phyloP scores from a whole-genome alignment of 192 early-diverging fungal species.

The Powellomyces hirtus region DNA sequence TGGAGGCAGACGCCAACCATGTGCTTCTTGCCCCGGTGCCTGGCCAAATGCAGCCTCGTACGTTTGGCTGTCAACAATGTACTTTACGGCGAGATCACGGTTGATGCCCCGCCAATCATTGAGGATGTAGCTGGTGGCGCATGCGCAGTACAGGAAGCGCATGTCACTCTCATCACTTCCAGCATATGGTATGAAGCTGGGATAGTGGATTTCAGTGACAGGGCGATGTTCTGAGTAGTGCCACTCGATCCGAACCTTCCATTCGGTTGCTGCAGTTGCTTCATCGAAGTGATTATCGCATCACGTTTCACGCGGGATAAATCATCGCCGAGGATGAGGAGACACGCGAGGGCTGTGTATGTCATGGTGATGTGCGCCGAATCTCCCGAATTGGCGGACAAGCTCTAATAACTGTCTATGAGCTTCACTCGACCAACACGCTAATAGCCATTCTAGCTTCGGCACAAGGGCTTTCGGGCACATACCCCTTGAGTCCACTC shows the following conservation, averaged over 20 bases:
- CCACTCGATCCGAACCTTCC: conserved; percentile 61
- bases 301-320: conserved; percentile 73
- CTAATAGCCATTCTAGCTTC: background rate
- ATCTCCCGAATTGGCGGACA: conserved; percentile 18
- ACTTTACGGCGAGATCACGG: conserved; percentile 49
- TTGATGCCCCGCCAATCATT: conserved; percentile 91
- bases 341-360: conserved; percentile 79
- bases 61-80: conserved; percentile 56
- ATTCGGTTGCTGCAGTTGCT: conserved; percentile 65
- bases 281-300: conserved; percentile 62
- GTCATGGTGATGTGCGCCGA: conserved; percentile 60
- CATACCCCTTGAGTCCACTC: conserved; percentile 35
- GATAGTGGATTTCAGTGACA: too few species aligned
- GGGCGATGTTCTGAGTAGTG: background rate
- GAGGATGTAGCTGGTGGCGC: conserved; percentile 74
- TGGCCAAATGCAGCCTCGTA: conserved; percentile 82
- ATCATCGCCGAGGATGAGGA: conserved; percentile 88
- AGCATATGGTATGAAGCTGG: conserved; percentile 67
- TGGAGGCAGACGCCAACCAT: too few species aligned
- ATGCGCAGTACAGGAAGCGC: conserved; percentile 90
- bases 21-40: conserved; percentile 75
- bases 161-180: conserved; percentile 80
- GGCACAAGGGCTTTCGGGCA: background rate
- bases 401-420: conserved; percentile 6
- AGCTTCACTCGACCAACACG: too few species aligned